Percentiles rank a stretch among this genome's conserved stretches.
Conservation (phyloP, 2,329 filamentous ascomycete genomes). For the Aspergillus sp. region DNA sequence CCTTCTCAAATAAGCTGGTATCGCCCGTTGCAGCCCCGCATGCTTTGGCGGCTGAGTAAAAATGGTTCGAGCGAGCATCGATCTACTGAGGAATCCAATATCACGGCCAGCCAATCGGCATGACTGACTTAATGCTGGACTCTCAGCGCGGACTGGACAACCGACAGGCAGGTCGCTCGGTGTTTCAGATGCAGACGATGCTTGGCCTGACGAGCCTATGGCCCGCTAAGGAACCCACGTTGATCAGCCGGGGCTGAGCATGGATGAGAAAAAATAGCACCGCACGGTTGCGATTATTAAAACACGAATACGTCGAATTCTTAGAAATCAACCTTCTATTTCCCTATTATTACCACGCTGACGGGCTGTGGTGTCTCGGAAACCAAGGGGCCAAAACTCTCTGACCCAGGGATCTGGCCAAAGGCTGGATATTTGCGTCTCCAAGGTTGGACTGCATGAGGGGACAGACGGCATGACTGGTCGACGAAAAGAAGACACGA, state of each 20-base stretch:
- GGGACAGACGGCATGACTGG: not conserved
- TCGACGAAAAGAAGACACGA: slow-evolving; percentile 1
- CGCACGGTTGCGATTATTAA: slow-evolving; percentile 4
- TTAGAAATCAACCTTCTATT: not conserved
- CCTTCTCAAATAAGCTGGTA: not conserved
- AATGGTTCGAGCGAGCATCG: slow-evolving; percentile 1
- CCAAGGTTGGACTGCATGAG: not conserved
- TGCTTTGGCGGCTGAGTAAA: slow-evolving; percentile 10
- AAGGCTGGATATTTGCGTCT: not conserved
- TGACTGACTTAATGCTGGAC: not conserved
- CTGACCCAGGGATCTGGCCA: not conserved
- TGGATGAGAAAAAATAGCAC: slow-evolving; percentile 8
- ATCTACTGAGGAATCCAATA: not conserved
- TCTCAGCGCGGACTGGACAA: not conserved
- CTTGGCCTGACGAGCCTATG: slow-evolving; percentile 5
- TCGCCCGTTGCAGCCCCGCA: slow-evolving; percentile 8
- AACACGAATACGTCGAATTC: not conserved
- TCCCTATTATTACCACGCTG: slow-evolving; percentile 3
- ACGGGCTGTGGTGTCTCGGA: slow-evolving; percentile 9
- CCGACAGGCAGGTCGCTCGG: slow-evolving; percentile 4
- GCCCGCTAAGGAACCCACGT: not conserved
- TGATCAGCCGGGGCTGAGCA: slow-evolving; percentile 12
- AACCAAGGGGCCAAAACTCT: slow-evolving; percentile 9
- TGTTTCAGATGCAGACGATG: slow-evolving; percentile 11
- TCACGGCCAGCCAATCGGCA: slow-evolving; percentile 8